Percentiles rank a stretch among this genome's conserved stretches.
Evolutionary conservation across 163 green algal species (phyloP).

Genomic region (Picocystis sp.): DNA sequence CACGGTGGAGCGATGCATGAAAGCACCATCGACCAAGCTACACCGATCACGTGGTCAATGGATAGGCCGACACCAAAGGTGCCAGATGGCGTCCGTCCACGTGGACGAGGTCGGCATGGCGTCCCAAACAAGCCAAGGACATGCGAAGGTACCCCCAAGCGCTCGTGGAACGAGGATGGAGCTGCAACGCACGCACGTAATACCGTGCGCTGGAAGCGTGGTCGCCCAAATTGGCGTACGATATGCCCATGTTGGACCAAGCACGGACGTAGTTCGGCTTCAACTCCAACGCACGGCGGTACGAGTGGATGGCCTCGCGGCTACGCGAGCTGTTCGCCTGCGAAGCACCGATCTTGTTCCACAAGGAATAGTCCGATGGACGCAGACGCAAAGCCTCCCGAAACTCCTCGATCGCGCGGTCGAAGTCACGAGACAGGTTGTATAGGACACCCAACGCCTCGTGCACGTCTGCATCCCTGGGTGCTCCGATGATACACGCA

Average conservation of each 20-base stretch:
- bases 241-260: slow-evolving; percentile 98
- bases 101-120: slow-evolving; percentile 12
- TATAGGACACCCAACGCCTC: slow-evolving; percentile 78
- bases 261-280: slow-evolving; percentile 98
- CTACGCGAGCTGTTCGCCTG: slow-evolving; percentile 67
- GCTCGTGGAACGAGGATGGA: slow-evolving; percentile 58
- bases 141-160: slow-evolving; percentile 92
- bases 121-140: slow-evolving; percentile 43
- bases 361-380: slow-evolving; percentile 73
- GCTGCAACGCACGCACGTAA: slow-evolving; percentile 71
- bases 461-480: slow-evolving; percentile 28
- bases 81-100: too few species aligned
- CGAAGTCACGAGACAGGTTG: slow-evolving; percentile 70
- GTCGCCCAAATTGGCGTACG: slow-evolving; percentile 72
- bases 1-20: too few species aligned
- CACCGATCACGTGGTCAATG: too few species aligned
- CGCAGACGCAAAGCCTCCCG: slow-evolving; percentile 44
- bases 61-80: too few species aligned
- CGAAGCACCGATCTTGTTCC: slow-evolving; percentile 96
- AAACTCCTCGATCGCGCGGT: slow-evolving; percentile 60
- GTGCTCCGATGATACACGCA: background rate
- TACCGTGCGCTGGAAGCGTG: slow-evolving; percentile 50
- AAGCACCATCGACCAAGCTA: too few species aligned
- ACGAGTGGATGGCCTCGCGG: slow-evolving; percentile 60
- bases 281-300: slow-evolving; percentile 62